Conservation (phyloP, 768 basidiomycete genomes). For the Rubroboletus pulcherrimus region DNA sequence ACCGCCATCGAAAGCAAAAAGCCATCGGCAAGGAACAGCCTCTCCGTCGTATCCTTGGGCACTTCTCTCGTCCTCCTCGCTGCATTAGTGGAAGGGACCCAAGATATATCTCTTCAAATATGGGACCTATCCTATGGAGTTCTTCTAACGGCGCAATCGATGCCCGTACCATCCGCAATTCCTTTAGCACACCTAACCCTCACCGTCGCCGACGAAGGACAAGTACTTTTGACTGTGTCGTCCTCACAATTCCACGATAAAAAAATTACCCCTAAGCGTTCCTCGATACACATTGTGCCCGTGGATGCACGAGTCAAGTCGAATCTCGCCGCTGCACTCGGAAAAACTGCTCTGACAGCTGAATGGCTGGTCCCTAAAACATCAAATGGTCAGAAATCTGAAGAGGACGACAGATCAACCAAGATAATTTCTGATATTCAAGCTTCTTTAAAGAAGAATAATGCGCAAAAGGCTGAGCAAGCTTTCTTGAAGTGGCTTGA, state of each 20-base stretch:
- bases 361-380: slow-evolving; percentile 40
- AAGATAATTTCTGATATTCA: slow-evolving; percentile 40
- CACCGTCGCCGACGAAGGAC: slow-evolving; percentile 37
- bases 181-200: slow-evolving; percentile 29
- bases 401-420: slow-evolving; percentile 19
- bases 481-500: slow-evolving; percentile 62
- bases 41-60: slow-evolving; percentile 47
- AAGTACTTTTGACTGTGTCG: slow-evolving; percentile 51
- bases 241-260: slow-evolving; percentile 24
- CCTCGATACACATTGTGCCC: slow-evolving; percentile 60
- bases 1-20: slow-evolving; percentile 7
- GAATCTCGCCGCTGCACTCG: slow-evolving; percentile 61
- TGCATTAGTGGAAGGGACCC: slow-evolving; percentile 29
- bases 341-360: slow-evolving; percentile 41
- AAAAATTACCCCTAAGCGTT: slow-evolving; percentile 29
- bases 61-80: slow-evolving; percentile 60
- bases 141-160: slow-evolving; percentile 49
- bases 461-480: slow-evolving; percentile 50
- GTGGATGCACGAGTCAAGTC: slow-evolving; percentile 50
- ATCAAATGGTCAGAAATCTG: not conserved
- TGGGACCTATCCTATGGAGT: slow-evolving; percentile 72
- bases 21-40: slow-evolving; percentile 6
- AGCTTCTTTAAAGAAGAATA: slow-evolving; percentile 39
- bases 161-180: slow-evolving; percentile 48
- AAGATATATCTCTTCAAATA: slow-evolving; percentile 52